Evolutionary conservation across 2,329 filamentous ascomycete species (phyloP), one percentile per base, ranked within the genome.

Genomic region (Cercospora brassicicola): DNA sequence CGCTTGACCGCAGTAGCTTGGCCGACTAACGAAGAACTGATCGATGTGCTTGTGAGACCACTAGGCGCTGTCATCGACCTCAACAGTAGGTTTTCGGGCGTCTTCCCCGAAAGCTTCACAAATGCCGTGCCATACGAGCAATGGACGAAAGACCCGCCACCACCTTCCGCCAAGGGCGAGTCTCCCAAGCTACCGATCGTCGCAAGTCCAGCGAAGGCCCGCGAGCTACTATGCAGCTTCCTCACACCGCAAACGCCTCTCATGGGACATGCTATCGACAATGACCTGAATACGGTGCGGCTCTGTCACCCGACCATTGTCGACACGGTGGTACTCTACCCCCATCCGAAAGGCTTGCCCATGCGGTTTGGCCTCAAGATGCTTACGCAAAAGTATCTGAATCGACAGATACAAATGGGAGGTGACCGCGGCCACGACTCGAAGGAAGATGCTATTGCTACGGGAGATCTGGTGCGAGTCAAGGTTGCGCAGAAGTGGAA

Each of bases 261-360:
- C 0, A 91, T 99, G 57, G 95, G 95, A 0, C 95, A 99, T 78
- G 94, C 93, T 0, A 87, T 98, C 8, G 95, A 99, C 76, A 99
- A 99, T 77, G 95, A 99, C 75, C 86, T 99, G 65, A 97, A 97
- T 77, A 88, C 90, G 2, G 85, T 90, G 48, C 90, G 94, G 39
- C 86, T 98, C 61, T 89, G 97, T 55, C 95, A 98, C 74, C 91
- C 91, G 0, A 91, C 87, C 0, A 84, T 97, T 64, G 87, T 97
- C 74, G 94, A 98, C 78, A 97, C 94, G 0, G 88, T 93, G 0
- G 81, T 97, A 0, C 85, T 97, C 0, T 99, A 88, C 77, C 93
- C 94, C 0, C 93, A 96, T 76, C 88, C 84, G 13, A 83, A 83
- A 15, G 93, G 93, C 0, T 82, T 97, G 1, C 95, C 95, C 0